Conservation (phyloP, 2,329 filamentous ascomycete genomes). For the Aspergillus thermomutatus region DNA sequence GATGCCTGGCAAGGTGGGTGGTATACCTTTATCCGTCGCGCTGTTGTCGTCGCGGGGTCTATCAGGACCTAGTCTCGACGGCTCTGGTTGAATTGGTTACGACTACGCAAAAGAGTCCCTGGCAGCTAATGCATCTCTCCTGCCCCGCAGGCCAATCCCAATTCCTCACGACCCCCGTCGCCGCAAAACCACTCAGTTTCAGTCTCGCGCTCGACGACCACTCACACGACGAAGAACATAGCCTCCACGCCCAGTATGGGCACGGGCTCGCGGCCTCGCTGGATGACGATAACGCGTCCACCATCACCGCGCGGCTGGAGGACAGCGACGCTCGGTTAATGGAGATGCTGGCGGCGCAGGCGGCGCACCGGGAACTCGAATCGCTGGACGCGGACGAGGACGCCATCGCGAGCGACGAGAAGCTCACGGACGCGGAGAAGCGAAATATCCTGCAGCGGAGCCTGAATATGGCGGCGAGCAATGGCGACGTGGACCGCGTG, state of each 20-base stretch:
- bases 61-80: no score
- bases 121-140: conserved; percentile 6
- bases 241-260: conserved; percentile 31
- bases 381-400: conserved; percentile 75
- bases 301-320: conserved; percentile 54
- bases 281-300: conserved; percentile 23
- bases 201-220: conserved; percentile 79
- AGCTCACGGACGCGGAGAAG: conserved; percentile 74
- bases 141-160: conserved; percentile 83
- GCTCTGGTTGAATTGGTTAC: not conserved
- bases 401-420: conserved; percentile 70
- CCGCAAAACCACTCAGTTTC: conserved; percentile 81
- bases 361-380: conserved; percentile 71
- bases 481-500: conserved; percentile 84
- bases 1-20: conserved; percentile 91
- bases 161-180: conserved; percentile 81
- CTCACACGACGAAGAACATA: conserved; percentile 62
- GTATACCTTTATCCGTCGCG: not conserved
- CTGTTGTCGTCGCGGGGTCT: not conserved
- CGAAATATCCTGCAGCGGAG: conserved; percentile 77
- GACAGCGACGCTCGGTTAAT: conserved; percentile 86
- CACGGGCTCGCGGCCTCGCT: conserved; percentile 19
- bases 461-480: conserved; percentile 92
- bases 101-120: not conserved
- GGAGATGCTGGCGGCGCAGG: conserved; percentile 93